Percentiles rank a stretch among this genome's conserved stretches.
Conservation (phyloP, 2,329 filamentous ascomycete species). For the Ploettnerulaceae sp. region DNA sequence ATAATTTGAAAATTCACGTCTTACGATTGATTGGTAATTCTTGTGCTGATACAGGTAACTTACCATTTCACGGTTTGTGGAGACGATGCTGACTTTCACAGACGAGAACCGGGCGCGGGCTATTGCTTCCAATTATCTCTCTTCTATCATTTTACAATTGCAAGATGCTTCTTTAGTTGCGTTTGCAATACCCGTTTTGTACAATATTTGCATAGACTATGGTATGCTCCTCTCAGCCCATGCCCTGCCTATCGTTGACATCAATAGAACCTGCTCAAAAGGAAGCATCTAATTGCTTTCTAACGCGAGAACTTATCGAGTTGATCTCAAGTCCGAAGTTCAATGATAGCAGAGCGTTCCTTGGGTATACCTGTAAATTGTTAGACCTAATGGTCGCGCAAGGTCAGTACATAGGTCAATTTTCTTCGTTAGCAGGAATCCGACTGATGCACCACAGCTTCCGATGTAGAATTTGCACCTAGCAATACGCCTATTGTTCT, state of each 20-base stretch:
- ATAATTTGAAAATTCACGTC: constrained; percentile 47
- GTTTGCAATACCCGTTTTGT: constrained; percentile 55
- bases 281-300: constrained; percentile 47
- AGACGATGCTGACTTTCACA: constrained; percentile 24
- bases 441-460: constrained; percentile 21
- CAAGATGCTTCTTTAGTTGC: constrained; percentile 43
- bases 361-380: constrained; percentile 53
- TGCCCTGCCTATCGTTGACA: constrained; percentile 19
- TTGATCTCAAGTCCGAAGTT: constrained; percentile 45
- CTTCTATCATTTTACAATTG: constrained; percentile 45
- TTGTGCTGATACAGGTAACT: constrained; percentile 53
- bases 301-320: constrained; percentile 46
- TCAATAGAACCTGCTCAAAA: constrained; percentile 47
- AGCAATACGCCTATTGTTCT: constrained; percentile 48
- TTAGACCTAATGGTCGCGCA: constrained; percentile 50
- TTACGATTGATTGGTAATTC: constrained; percentile 58
- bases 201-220: constrained; percentile 60
- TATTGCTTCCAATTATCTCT: constrained; percentile 45
- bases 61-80: background rate
- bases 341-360: constrained; percentile 38
- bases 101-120: constrained; percentile 56
- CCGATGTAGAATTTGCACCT: constrained; percentile 28
- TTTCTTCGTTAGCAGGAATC: background rate
- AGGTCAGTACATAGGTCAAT: constrained; percentile 33
- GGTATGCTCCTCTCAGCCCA: constrained; percentile 39